A percentile compares a stretch with the other conserved stretches of the same genome.
These are phyloP conservation scores for Raffaelea deltoideospora DNA, from an alignment of 2,329 filamentous ascomycete genomes.

Conservation along the genomic window DNA sequence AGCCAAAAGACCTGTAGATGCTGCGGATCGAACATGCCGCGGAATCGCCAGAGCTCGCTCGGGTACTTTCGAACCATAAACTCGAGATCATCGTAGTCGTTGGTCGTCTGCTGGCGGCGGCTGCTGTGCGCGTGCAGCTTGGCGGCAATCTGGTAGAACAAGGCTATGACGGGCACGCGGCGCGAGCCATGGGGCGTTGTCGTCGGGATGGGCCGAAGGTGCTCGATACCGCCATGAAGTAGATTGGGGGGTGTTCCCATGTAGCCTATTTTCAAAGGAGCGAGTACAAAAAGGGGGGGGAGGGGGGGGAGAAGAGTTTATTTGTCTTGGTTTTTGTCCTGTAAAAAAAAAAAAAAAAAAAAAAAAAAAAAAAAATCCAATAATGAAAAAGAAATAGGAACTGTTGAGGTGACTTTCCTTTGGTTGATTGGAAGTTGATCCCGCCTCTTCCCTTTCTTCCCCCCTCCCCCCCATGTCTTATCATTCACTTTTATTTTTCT, in stretches of 20 bases:
- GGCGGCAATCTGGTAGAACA: conserved; percentile 5
- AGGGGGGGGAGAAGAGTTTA: no score
- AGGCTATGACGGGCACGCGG: conserved; percentile 4
- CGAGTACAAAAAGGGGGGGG: no score
- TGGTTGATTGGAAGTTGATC: no score
- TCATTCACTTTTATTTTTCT: no score
- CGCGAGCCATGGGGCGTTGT: conserved; percentile 2
- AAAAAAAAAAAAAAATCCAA: no score
- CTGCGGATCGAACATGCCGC: not conserved
- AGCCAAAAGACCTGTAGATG: conserved; percentile 1
- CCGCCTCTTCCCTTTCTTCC: no score
- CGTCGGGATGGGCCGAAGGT: conserved; percentile 1
- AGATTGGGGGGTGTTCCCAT: conserved; percentile 6
- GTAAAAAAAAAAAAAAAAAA: not conserved
- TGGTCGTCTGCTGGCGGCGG: conserved; percentile 2
- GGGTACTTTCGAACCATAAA: conserved; percentile 4
- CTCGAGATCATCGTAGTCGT: conserved; percentile 7
- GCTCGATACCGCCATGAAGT: conserved; percentile 4
- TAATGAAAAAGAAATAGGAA: no score
- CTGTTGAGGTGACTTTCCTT: no score
- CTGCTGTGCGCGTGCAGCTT: conserved; percentile 6
- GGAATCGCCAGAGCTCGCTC: conserved; percentile 1
- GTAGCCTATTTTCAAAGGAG: conserved; percentile 5
- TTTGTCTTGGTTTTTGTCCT: not conserved
- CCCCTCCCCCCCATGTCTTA: no score